phyloP scores from a whole-genome alignment of 106 monocot species.

The Apostasia ramifera region DNA sequence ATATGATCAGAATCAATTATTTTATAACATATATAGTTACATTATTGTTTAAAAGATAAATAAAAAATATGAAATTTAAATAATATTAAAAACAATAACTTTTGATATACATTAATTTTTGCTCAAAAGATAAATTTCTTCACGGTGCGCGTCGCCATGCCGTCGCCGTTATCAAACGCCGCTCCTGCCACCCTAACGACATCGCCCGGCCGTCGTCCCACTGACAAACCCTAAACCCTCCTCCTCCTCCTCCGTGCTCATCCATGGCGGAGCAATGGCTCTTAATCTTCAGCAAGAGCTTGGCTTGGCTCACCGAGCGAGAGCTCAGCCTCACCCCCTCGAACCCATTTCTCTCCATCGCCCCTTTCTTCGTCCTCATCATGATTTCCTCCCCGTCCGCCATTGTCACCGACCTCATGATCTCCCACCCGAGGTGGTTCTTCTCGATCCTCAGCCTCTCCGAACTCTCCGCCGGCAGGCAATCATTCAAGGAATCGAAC shows the following conservation, averaged over 20 bases:
- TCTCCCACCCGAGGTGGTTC: slow-evolving; percentile 46
- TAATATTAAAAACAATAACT: no score
- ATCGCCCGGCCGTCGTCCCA: slow-evolving; percentile 33
- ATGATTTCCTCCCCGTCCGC: not conserved
- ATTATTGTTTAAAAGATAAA: no score
- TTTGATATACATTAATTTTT: no score
- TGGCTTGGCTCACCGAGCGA: slow-evolving; percentile 56
- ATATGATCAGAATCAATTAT: no score
- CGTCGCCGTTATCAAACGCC: slow-evolving; percentile 25
- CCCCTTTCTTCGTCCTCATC: slow-evolving; percentile 29
- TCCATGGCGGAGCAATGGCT: slow-evolving; percentile 24
- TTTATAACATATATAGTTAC: no score
- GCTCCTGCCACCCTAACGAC: slow-evolving; percentile 37
- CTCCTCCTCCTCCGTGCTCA: slow-evolving; percentile 11
- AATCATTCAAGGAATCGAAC: slow-evolving; percentile 47
- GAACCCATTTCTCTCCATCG: slow-evolving; percentile 30
- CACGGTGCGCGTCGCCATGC: slow-evolving; percentile 18
- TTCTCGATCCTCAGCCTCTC: slow-evolving; percentile 54
- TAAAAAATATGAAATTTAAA: no score
- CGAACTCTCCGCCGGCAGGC: slow-evolving; percentile 38
- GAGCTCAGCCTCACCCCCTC: slow-evolving; percentile 36
- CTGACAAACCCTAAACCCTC: slow-evolving; percentile 24
- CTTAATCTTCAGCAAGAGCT: slow-evolving; percentile 53
- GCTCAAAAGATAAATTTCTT: no score
- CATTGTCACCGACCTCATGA: slow-evolving; percentile 3